A percentile compares a stretch with the other conserved stretches of the same genome.
Evolutionary conservation across 768 basidiomycete genomes (phyloP).

Genomic region (Mycena albidolilacea): DNA sequence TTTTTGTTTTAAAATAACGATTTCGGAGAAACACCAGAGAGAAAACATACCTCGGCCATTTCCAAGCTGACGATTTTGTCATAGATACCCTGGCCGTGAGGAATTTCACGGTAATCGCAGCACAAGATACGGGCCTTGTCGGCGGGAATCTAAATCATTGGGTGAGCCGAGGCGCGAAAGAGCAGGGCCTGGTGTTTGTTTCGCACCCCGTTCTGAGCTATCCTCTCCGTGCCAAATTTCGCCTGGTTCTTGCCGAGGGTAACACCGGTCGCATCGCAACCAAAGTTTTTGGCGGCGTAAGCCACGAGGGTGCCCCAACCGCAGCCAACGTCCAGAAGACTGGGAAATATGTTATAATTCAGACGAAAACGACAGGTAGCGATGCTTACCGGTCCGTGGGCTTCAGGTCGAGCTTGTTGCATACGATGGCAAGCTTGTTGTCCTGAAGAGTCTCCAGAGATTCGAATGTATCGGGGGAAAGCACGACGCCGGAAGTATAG

Average conservation of each 20-base stretch:
- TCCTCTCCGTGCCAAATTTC: slow-evolving; percentile 91
- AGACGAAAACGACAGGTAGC: background rate
- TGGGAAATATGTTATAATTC: slow-evolving; percentile 43
- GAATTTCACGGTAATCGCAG: slow-evolving; percentile 94
- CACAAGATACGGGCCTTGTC: slow-evolving; percentile 92
- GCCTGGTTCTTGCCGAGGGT: slow-evolving; percentile 94
- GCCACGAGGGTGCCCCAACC: slow-evolving; percentile 98
- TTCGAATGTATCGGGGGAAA: slow-evolving; percentile 78
- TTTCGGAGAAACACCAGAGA: background rate
- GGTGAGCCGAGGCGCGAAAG: slow-evolving; percentile 12
- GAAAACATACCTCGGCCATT: slow-evolving; percentile 89
- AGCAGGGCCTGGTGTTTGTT: slow-evolving; percentile 6
- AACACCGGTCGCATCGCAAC: slow-evolving; percentile 96
- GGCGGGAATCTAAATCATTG: slow-evolving; percentile 55
- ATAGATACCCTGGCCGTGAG: slow-evolving; percentile 79
- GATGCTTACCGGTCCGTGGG: slow-evolving; percentile 75
- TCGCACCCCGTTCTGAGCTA: slow-evolving; percentile 80
- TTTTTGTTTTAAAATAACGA: background rate
- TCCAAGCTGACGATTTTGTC: slow-evolving; percentile 97
- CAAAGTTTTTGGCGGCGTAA: slow-evolving; percentile 97
- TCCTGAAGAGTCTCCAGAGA: slow-evolving; percentile 96
- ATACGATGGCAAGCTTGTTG: slow-evolving; percentile 96
- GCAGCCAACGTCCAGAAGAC: slow-evolving; percentile 87
- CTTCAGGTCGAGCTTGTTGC: slow-evolving; percentile 92
- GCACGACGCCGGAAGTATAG: slow-evolving; percentile 94